Evolutionary conservation across 176 grass and related monocot species (phyloP), one percentile per base, ranked within the genome.

Genomic region (Thinopyrum elongatum): DNA sequence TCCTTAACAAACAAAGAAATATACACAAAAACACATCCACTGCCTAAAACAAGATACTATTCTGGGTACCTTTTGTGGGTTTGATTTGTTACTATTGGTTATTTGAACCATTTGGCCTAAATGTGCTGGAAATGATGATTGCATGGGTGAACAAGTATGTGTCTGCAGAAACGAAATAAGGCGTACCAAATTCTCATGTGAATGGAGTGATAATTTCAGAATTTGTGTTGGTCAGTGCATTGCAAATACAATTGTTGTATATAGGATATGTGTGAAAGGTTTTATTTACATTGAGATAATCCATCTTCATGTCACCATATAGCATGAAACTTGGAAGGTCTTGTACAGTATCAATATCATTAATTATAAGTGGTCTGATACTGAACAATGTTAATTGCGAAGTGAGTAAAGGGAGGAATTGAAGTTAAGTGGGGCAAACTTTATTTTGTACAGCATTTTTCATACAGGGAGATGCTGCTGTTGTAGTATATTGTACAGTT

Each of bases 51-150:
- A 25, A 73, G 36, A 25, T 73, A 73, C 6, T 26, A 22, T 73
- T 73, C 36, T 42, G 38, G 38, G 34, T 71, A 22, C 38, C 2
- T 3, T 42, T 41, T 73, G 70, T 65, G 63, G 27, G 12, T 31
- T 65, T 28, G n/a, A n/a, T n/a, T n/a, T n/a, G n/a, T n/a, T n/a
- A n/a, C n/a, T n/a, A n/a, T n/a, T n/a, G n/a, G n/a, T n/a, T n/a
- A n/a, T n/a, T n/a, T n/a, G 25, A 61, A 27, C 65, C 16, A 53
- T 82, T 13, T 72, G 7, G n/a, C 12, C 13, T 19, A 69, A 70
- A 58, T 73, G 12, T 59, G 49, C 67, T 83, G 9, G n/a, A 72
- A 83, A 3, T 73, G 22, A 83, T 41, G 25, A 60, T 83, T 39
- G 33, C 6, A 59, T 9, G 35, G 13, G 44, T 70, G 29, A 16